Evolutionary conservation across 805 yeast genomes (phyloP), one percentile per base, ranked within the genome.

Genomic region (Komagataella mondaviorum): DNA sequence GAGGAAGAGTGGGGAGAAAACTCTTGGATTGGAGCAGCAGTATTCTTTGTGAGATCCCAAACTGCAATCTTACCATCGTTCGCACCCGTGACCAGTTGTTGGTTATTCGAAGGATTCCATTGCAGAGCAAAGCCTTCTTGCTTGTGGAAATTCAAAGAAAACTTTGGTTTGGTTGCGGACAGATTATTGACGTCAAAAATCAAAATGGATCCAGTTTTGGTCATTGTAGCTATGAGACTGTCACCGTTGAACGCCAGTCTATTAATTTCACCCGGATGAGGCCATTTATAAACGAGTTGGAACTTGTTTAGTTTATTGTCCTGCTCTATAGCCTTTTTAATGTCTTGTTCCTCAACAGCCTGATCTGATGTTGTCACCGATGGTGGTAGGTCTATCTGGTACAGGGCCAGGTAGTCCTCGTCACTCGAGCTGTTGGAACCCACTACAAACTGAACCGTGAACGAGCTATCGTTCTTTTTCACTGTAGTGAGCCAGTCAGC

Each of bases 91-190:
- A 81, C 67, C 30, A 88, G 71, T 53, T 64, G 64, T 45, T 75
- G 70, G 23, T 64, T 64, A 43, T 55, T 56, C 22, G 55, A 55
- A 20, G 72, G 68, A 52, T 76, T 68, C 95, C 95, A 88, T 55
- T 82, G 81, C 49, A 88, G 65, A 2, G 83, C 85, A 60, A 72
- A 80, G 1, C 95, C 95, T 57, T 83, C 88, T 51, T 67, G 70
- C 10, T 70, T 66, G 65, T 88, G 95, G 59, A 70, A 76, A 54
- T 73, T 72, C 50, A 78, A 72, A 4, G 66, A 61, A 6, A 55
- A 52, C 43, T 57, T 54, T 17, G 54, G 57, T 10, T 54, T 52
- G 6, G 53, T 50, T 18, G 49, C 12, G 10, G 57, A 54, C 16
- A 60, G 59, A 22, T 62, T 57, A 20, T 48, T 47, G 3, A 59